Percentiles rank a stretch among this genome's conserved stretches.
Conservation (phyloP, 768 basidiomycete species). For the Termitomyces eurrhizus region DNA sequence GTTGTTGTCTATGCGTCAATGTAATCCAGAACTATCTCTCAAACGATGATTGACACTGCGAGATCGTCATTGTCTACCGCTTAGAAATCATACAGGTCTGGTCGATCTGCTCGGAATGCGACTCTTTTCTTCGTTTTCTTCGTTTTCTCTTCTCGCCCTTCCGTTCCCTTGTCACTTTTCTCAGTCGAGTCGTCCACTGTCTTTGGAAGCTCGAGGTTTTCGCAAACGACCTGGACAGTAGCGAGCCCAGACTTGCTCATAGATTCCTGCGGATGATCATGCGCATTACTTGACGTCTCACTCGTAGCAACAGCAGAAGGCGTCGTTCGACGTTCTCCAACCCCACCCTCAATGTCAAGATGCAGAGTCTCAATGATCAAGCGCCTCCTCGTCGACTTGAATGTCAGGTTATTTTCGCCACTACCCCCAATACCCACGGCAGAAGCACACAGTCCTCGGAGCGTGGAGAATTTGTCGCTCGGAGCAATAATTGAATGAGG, state of each 20-base stretch:
- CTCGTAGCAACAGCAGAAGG: constrained; percentile 28
- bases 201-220: constrained; percentile 23
- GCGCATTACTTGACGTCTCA: constrained; percentile 12
- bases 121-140: constrained; percentile 65
- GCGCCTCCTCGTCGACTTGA: constrained; percentile 86
- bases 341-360: constrained; percentile 82
- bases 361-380: constrained; percentile 91
- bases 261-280: constrained; percentile 3
- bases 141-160: constrained; percentile 19
- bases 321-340: constrained; percentile 68
- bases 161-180: constrained; percentile 10
- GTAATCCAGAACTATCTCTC: background rate
- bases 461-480: constrained; percentile 76
- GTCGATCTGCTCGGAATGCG: constrained; percentile 61
- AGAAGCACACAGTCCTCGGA: constrained; percentile 73
- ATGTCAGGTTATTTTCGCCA: constrained; percentile 96
- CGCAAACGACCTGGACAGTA: constrained; percentile 42
- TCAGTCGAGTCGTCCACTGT: constrained; percentile 1
- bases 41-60: constrained; percentile 2
- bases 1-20: background rate
- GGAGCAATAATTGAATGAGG: constrained; percentile 71
- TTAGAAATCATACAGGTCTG: constrained; percentile 76
- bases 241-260: constrained; percentile 23
- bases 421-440: constrained; percentile 49
- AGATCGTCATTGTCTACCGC: background rate